Percentiles rank a stretch among this genome's conserved stretches.
phyloP scores from a whole-genome alignment of 352 stramenopile genomes.

The Phytophthora vignae region DNA sequence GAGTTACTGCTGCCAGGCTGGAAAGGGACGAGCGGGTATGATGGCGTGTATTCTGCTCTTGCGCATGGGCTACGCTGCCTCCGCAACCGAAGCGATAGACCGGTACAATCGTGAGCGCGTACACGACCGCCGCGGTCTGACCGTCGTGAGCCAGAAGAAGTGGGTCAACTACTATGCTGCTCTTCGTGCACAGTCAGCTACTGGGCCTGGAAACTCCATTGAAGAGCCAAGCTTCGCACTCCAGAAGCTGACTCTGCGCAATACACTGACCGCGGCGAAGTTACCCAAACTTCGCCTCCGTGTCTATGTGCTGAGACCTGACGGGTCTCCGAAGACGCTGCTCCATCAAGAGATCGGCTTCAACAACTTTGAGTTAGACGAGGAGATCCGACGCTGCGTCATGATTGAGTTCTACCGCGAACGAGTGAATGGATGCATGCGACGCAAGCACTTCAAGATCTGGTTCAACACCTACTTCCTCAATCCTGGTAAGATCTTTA shows the following conservation, averaged over 20 bases:
- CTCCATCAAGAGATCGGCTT: conserved; percentile 61
- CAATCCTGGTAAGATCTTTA: conserved; percentile 32
- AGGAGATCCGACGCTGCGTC: conserved; percentile 59
- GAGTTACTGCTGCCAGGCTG: conserved; percentile 39
- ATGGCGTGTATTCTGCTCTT: conserved; percentile 83
- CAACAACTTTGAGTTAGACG: conserved; percentile 57
- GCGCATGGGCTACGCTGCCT: conserved; percentile 61
- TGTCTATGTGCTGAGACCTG: conserved; percentile 46
- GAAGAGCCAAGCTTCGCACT: conserved; percentile 42
- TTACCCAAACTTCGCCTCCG: conserved; percentile 57
- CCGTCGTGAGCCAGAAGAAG: conserved; percentile 73
- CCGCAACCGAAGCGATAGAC: conserved; percentile 61
- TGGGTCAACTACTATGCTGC: conserved; percentile 77
- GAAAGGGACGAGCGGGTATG: conserved; percentile 80
- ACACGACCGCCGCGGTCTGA: conserved; percentile 61
- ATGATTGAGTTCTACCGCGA: conserved; percentile 67
- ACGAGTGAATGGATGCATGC: conserved; percentile 46
- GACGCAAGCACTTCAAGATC: conserved; percentile 74
- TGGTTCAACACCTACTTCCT: conserved; percentile 80
- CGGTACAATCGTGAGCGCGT: conserved; percentile 76
- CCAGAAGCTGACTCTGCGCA: conserved; percentile 48
- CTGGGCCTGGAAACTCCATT: conserved; percentile 16
- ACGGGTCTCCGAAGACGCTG: conserved; percentile 40
- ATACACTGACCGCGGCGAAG: conserved; percentile 47
- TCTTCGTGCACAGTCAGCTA: conserved; percentile 19